Evolutionary conservation across 179 eudicot species (phyloP), one percentile per base, ranked within the genome.

Genomic region (Spergularia azorica): DNA sequence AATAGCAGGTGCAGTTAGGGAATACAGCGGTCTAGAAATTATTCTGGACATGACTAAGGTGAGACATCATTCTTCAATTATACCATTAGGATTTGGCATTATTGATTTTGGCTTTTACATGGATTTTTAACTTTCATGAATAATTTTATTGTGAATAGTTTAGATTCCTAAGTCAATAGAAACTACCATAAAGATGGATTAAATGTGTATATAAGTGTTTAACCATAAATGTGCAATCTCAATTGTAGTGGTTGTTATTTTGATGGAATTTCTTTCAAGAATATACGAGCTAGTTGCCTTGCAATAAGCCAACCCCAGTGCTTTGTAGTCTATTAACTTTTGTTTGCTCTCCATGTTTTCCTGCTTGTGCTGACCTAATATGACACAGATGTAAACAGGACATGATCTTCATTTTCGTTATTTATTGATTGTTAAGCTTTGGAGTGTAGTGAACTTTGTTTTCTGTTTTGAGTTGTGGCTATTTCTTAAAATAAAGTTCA

Each of bases 11-110:
- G 95, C 99, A 63, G 98, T 96, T 70, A 87, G 90, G 81, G 98
- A 94, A 72, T 94, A 92, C 69, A 97, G 96, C 64, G 99, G 99
- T 54, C 84, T 96, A 15, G 99, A 96, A 82, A 92, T 94, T 63
- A 90, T 96, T 67, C 81, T 96, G 87, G 87, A 86, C 77, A 89
- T 96, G 91, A 86, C 92, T 77, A 93, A 96, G 98, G 99, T 94
- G 61, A 67, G 83, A 81, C 50, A 46, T 26, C 71, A 58, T 9
- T 56, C 54, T 68, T 58, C 13, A 13, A 32, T 16, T 71, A 7
- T 20, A 32, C 15, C 32, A 17, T 32, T 46, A 5, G 54, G 60
- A 43, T 17, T 11, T 70, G 57, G 67, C 67, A 63, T 65, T 59
- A 20, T 17, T 60, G 26, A 20, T 14, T 59, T n/a, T n/a, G 21